phyloP scores from a whole-genome alignment of 2,329 filamentous ascomycete genomes.

The Fusarium austroafricanum region DNA sequence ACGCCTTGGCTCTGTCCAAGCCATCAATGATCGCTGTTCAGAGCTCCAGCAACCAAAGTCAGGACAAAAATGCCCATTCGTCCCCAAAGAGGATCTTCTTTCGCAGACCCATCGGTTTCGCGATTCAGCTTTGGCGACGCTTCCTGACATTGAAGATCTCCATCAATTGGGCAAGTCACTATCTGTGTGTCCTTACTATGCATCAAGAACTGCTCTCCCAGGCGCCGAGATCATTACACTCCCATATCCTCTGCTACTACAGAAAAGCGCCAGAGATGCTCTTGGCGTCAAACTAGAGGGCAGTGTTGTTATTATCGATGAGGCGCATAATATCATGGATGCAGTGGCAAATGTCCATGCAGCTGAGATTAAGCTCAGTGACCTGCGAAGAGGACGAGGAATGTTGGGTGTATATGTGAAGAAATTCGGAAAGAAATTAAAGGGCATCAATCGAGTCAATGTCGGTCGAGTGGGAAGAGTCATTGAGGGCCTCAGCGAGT shows the following conservation, averaged over 20 bases:
- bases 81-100: constrained; percentile 82
- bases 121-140: constrained; percentile 82
- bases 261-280: constrained; percentile 87
- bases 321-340: constrained; percentile 98
- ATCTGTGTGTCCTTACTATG: constrained; percentile 93
- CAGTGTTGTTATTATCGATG: constrained; percentile 94
- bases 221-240: constrained; percentile 90
- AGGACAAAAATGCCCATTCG: constrained; percentile 74
- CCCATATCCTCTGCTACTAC: constrained; percentile 90
- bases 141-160: constrained; percentile 95
- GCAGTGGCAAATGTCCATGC: constrained; percentile 90
- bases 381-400: constrained; percentile 76
- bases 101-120: constrained; percentile 81
- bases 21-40: constrained; percentile 93
- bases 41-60: constrained; percentile 82
- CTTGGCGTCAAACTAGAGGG: constrained; percentile 86
- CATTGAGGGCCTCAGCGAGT: constrained; percentile 79
- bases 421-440: constrained; percentile 87
- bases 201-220: constrained; percentile 85
- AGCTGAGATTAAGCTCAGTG: constrained; percentile 76
- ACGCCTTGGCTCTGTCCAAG: constrained; percentile 75
- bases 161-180: constrained; percentile 80
- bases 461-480: constrained; percentile 88
- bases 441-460: constrained; percentile 91
- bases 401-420: constrained; percentile 87